Percentiles rank a stretch among this genome's conserved stretches.
Evolutionary conservation across 768 basidiomycete species (phyloP).

Genomic region (Arthromyces matolae): DNA sequence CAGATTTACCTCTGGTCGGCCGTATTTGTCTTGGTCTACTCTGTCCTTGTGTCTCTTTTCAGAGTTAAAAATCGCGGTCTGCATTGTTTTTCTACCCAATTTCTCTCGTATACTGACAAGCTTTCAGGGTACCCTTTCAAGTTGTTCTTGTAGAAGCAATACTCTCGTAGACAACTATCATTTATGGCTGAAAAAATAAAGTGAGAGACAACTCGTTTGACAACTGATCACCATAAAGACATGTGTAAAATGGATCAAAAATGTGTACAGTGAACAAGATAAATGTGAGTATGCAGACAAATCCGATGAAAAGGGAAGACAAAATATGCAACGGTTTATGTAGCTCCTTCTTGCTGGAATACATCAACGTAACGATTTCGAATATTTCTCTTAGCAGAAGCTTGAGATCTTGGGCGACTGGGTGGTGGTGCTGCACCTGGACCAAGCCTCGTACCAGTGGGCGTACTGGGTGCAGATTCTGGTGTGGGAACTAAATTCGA

Average conservation of each 20-base stretch:
- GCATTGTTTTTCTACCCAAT: constrained; percentile 16
- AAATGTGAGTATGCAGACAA: constrained; percentile 14
- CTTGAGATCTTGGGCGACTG: constrained; percentile 52
- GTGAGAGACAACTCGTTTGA: too few species aligned
- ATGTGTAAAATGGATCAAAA: too few species aligned
- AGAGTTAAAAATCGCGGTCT: constrained; percentile 85
- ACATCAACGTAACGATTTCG: constrained; percentile 89
- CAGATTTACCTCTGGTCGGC: constrained; percentile 89
- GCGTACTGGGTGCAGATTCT: constrained; percentile 46
- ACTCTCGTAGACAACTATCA: too few species aligned
- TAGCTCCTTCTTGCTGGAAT: constrained; percentile 56
- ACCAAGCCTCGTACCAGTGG: constrained; percentile 41
- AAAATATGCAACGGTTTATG: constrained; percentile 16
- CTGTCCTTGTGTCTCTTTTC: constrained; percentile 83
- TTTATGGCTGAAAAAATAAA: too few species aligned
- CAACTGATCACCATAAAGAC: background rate
- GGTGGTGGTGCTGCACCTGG: constrained; percentile 44
- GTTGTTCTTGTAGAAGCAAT: constrained; percentile 1
- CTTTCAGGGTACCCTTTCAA: constrained; percentile 75
- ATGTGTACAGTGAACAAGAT: constrained; percentile 5
- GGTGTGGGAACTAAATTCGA: constrained; percentile 60
- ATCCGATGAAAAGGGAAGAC: too few species aligned
- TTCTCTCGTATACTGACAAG: constrained; percentile 1
- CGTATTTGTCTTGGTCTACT: constrained; percentile 81
- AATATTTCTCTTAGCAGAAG: constrained; percentile 72